A percentile compares a stretch with the other conserved stretches of the same genome.
phyloP scores from a whole-genome alignment of 768 basidiomycete genomes.

The Leccinum olivaceopallidum region DNA sequence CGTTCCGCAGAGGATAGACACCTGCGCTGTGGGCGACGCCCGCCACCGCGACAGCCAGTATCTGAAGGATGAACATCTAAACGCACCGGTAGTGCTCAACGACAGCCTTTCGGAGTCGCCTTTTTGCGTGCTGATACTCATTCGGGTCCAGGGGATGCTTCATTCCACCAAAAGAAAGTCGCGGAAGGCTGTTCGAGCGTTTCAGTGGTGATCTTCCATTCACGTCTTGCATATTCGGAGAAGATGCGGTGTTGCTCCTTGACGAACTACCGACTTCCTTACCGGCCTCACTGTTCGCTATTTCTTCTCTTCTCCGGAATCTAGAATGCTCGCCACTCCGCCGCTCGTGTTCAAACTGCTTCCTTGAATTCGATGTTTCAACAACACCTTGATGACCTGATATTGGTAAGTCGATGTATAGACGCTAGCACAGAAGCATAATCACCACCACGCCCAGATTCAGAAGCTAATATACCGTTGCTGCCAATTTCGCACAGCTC shows the following conservation, averaged over 20 bases:
- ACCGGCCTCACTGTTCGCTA: neutral
- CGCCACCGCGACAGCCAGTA: neutral
- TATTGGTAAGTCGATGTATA: neutral
- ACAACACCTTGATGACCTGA: constrained; percentile 1
- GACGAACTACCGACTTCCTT: neutral
- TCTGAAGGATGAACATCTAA: neutral
- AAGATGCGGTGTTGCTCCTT: neutral
- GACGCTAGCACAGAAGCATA: neutral
- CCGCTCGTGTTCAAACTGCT: neutral
- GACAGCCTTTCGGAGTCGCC: constrained; percentile 78
- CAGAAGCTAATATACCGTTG: constrained; percentile 12
- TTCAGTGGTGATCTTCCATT: neutral
- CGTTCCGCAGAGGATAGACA: neutral
- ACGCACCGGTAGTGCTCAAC: constrained; percentile 76
- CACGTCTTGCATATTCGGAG: constrained; percentile 1
- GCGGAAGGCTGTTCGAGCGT: constrained; percentile 4
- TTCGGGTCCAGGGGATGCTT: constrained; percentile 55
- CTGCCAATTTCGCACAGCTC: neutral
- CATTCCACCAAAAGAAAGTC: neutral
- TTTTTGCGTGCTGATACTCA: constrained; percentile 80
- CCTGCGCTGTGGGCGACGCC: neutral
- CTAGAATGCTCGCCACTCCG: neutral
- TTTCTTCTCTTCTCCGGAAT: neutral
- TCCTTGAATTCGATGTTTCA: neutral
- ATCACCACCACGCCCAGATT: constrained; percentile 20